Evolutionary conservation across 2,329 filamentous ascomycete genomes (phyloP), one percentile per base, ranked within the genome.

Genomic region (Verticillium nubilum): DNA sequence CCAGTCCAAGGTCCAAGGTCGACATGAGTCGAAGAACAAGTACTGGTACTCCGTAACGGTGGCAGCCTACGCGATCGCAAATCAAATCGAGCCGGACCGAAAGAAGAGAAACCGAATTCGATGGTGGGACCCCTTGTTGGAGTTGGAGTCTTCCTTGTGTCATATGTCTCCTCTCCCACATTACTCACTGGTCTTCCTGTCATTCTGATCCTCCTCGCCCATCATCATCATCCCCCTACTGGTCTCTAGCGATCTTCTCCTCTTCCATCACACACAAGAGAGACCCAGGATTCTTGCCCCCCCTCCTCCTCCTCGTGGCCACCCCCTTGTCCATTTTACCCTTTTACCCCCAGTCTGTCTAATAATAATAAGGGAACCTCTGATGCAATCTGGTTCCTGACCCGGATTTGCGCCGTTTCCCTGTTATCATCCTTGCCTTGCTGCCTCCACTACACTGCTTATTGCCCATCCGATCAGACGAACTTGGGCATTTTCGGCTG

Each of bases 301-400:
- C 37, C 42, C 37, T 31, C 29, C 29, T 31, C 29, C 29, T 31
- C 29, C 29, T 50, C 52, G 52, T 53, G 25, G 52, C 25, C 52
- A 19, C 52, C 52, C 23, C 52, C 27, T 53, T 53, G 52, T 29
- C 52, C 9, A 28, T 27, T 28, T 26, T 15, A 27, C 25, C 52
- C 52, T 53, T 29, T 23, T 10, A 17, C 27, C 52, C 19, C 52
- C 25, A 10, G 19, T 19, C 35, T 19, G 42, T 50, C 42, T 50
- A 50, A 25, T 50, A 25, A 50, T 26, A 50, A 50, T n/a, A n/a
- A n/a, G n/a, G 26, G 26, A 53, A 53, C 10, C 52, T 54, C 27
- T 54, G 52, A 54, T 54, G 52, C 52, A 35, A 54, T 54, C 52
- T 29, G 26, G 52, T 54, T 53, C 52, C 52, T 29, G 27, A 29